Evolutionary conservation across 306 rosid genomes (phyloP).

Genomic region (Lathyrus sativus): DNA sequence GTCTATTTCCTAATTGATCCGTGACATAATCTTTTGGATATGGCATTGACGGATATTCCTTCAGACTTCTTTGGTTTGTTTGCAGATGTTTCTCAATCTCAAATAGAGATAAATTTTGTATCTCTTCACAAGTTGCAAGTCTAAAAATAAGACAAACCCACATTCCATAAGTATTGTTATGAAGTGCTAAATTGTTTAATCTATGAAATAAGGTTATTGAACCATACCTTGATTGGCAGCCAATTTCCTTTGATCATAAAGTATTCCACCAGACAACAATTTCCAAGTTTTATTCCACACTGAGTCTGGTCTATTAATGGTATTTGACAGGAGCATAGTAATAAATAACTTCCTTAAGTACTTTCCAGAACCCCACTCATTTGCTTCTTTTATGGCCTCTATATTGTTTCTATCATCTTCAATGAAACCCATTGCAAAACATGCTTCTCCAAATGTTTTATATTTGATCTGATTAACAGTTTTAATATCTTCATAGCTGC

Average conservation of each 20-base stretch:
- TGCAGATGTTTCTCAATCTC: constrained; percentile 25
- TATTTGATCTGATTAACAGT: not conserved
- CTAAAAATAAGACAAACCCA: not conserved
- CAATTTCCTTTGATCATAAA: not conserved
- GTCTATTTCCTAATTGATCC: constrained; percentile 2
- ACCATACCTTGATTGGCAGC: constrained; percentile 1
- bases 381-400: constrained; percentile 20
- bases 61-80: constrained; percentile 1
- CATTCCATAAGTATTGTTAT: not conserved
- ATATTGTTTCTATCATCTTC: constrained; percentile 4
- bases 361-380: constrained; percentile 1
- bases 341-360: constrained; percentile 8
- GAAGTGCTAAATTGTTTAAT: not conserved
- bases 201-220: not conserved
- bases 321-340: constrained; percentile 1
- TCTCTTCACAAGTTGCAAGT: constrained; percentile 10
- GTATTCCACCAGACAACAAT: constrained; percentile 2
- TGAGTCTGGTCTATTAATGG: constrained; percentile 1
- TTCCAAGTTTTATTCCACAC: constrained; percentile 28
- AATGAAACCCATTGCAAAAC: not conserved
- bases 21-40: not conserved
- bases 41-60: constrained; percentile 15
- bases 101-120: constrained; percentile 8
- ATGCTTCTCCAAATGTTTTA: constrained; percentile 16
- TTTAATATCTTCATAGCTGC: constrained; percentile 26